These are phyloP conservation scores for Sordaria brevicollis DNA, from an alignment of 495 filamentous ascomycete species.

Conservation along the genomic window DNA sequence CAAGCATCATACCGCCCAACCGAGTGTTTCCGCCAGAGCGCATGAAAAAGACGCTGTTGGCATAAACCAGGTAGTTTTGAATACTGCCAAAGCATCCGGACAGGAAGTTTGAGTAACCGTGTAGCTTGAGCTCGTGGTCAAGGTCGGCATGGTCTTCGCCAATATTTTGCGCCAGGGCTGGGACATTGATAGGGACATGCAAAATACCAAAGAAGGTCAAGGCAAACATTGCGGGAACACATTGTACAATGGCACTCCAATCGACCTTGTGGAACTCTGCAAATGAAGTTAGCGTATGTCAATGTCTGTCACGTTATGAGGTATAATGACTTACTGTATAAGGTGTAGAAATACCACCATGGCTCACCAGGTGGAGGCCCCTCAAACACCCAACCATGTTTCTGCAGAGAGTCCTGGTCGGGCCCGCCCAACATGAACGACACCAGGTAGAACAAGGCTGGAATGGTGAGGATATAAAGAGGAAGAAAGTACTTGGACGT, in stretches of 20 bases:
- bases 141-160: conserved; percentile 87
- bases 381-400: conserved; percentile 81
- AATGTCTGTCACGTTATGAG: background rate
- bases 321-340: conserved; percentile 60
- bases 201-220: conserved; percentile 95
- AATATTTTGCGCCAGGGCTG: conserved; percentile 76
- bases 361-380: conserved; percentile 73
- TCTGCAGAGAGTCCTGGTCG: conserved; percentile 50
- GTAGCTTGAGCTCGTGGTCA: conserved; percentile 83
- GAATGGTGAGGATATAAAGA: conserved; percentile 74
- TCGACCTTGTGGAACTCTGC: conserved; percentile 64
- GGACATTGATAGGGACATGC: conserved; percentile 96
- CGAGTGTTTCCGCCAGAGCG: conserved; percentile 79
- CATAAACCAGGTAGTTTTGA: conserved; percentile 96
- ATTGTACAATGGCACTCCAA: conserved; percentile 69
- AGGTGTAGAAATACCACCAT: conserved; percentile 93
- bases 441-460: conserved; percentile 71
- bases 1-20: conserved; percentile 77
- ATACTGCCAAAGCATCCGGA: conserved; percentile 83
- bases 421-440: conserved; percentile 55
- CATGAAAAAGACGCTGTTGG: conserved; percentile 93
- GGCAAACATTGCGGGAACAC: conserved; percentile 90
- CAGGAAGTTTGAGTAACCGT: conserved; percentile 85
- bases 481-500: conserved; percentile 76
- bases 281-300: conserved; percentile 16